Evolutionary conservation across 257 asterid genomes (phyloP).

Genomic region (Cinchona pubescens): DNA sequence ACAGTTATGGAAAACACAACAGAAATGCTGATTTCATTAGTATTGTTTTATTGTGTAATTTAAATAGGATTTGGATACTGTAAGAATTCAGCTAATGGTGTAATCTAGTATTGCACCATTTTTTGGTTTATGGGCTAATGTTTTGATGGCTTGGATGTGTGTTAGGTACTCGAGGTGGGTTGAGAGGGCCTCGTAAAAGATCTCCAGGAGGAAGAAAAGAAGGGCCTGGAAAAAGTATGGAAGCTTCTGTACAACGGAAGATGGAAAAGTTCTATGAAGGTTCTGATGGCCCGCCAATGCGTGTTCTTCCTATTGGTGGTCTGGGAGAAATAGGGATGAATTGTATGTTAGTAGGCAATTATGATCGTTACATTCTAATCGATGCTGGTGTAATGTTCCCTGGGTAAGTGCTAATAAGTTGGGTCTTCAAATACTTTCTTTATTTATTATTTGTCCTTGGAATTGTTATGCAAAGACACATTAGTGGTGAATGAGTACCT

Average conservation of each 20-base stretch:
- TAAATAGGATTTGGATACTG: not conserved
- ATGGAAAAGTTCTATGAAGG: slow-evolving; percentile 99
- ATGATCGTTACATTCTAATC: slow-evolving; percentile 86
- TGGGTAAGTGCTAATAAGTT: slow-evolving; percentile 58
- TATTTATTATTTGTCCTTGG: not conserved
- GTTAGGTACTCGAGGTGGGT: slow-evolving; percentile 48
- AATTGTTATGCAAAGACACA: not conserved
- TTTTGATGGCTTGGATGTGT: slow-evolving; percentile 3
- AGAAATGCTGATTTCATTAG: no score
- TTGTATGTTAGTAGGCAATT: slow-evolving; percentile 96
- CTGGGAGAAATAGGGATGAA: slow-evolving; percentile 99
- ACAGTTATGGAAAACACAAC: not conserved
- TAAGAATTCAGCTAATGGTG: not conserved
- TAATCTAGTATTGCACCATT: not conserved
- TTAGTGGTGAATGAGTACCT: not conserved
- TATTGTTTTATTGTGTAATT: not conserved
- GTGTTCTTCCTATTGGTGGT: slow-evolving; percentile 95
- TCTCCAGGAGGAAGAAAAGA: slow-evolving; percentile 50
- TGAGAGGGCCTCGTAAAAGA: slow-evolving; percentile 58
- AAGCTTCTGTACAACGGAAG: slow-evolving; percentile 89
- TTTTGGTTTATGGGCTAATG: not conserved
- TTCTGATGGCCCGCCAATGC: slow-evolving; percentile 86
- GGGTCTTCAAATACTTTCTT: not conserved
- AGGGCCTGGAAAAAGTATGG: slow-evolving; percentile 92
- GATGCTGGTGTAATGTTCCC: slow-evolving; percentile 99